Evolutionary conservation across 805 yeast species (phyloP), one percentile per base, ranked within the genome.

Genomic region (Starmerella stigmatis): DNA sequence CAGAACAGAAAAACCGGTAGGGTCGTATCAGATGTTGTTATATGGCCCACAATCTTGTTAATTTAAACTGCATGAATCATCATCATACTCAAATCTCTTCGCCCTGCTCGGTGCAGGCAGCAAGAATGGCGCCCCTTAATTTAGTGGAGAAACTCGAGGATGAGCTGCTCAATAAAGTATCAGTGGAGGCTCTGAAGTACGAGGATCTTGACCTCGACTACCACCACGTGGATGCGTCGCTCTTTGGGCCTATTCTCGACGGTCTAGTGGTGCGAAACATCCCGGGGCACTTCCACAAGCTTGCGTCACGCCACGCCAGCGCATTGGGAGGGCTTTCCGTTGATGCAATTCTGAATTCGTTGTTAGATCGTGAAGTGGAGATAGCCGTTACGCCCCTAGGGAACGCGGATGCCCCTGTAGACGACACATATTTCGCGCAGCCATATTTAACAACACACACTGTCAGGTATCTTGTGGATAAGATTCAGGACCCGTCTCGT

Each of bases 401-500:
- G 4, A 62, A 63, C 39, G 69, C 69, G 1, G 69, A 65, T 39
- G 46, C 69, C 1, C 69, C 69, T 2, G 47, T 60, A 5, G 43
- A 42, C 23, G 56, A 56, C 11, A 45, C 41, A 13, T 27, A 30
- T 20, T 65, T 65, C 49, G 64, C 61, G 10, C 55, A 62, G 46
- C 69, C 69, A 4, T 48, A 50, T 43, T 44, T 54, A 2, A 41
- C 43, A 9, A 40, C 43, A 2, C 50, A 60, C 56, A 48, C 57
- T 1, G 54, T 59, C 11, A 21, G 41, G 1, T 53, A 55, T 38
- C 55, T 65, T 27, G 33, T 62, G 12, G 46, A 49, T 4, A 21
- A 42, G 15, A 44, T 62, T 16, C 25, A 16, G 2, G 34, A 35
- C 29, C 34, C 37, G 5, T 29, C 19, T 3, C 41, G 41, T 22